Percentiles rank a stretch among this genome's conserved stretches.
Evolutionary conservation across 163 green algal genomes (phyloP).

Genomic region (Chlamydomonas reinhardtii): DNA sequence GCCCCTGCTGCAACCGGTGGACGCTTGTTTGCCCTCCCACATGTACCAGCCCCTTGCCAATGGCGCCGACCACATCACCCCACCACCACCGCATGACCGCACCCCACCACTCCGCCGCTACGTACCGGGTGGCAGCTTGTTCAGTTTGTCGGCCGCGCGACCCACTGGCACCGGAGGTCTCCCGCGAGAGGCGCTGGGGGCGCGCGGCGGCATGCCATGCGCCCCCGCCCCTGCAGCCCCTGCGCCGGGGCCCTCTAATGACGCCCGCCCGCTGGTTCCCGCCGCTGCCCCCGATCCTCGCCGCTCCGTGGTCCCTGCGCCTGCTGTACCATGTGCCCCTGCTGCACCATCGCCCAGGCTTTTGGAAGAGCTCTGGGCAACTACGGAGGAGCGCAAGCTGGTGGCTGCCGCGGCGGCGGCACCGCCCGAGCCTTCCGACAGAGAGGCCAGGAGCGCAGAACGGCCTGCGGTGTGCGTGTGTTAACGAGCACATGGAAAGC

Average conservation of each 20-base stretch:
- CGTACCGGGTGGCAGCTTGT: slow-evolving; percentile 31
- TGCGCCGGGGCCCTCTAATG: neutral
- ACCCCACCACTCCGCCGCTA: no score
- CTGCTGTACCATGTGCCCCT: no score
- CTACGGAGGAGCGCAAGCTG: neutral
- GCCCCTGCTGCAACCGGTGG: no score
- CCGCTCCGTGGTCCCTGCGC: no score
- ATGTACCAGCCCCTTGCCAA: no score
- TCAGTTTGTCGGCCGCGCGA: neutral
- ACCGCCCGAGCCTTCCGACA: slow-evolving; percentile 8
- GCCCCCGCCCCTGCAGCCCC: neutral
- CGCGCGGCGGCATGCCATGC: slow-evolving; percentile 3
- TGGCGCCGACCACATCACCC: no score
- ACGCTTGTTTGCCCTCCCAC: no score
- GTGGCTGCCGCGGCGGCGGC: neutral
- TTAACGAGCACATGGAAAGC: no score
- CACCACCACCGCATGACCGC: no score
- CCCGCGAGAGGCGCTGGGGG: neutral
- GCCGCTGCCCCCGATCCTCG: neutral
- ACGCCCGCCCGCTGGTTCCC: neutral
- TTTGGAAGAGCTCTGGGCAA: neutral
- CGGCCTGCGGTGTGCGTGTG: neutral
- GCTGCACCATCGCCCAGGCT: neutral
- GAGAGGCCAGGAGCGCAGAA: slow-evolving; percentile 8
- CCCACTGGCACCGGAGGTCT: slow-evolving; percentile 16